Evolutionary conservation across 1,284 basidiomycete species (phyloP).

Genomic region (Sporisorium sorghi): DNA sequence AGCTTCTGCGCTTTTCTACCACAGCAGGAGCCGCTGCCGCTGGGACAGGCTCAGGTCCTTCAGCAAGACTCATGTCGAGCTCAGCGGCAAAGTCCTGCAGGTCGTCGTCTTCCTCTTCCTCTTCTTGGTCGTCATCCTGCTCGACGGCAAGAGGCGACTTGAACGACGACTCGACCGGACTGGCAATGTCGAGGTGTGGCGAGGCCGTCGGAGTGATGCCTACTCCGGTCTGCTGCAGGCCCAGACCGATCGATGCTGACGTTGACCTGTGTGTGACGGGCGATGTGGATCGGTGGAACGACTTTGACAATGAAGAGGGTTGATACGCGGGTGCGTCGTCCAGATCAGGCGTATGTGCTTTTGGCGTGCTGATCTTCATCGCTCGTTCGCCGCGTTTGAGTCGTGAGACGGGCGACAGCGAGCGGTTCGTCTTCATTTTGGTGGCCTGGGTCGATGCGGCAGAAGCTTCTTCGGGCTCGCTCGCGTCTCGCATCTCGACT

Average conservation of each 20-base stretch:
- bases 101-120: slow-evolving; percentile 40
- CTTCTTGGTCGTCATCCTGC: background rate
- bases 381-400: slow-evolving; percentile 19
- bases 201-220: slow-evolving; percentile 44
- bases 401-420: slow-evolving; percentile 33
- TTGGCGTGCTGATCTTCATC: slow-evolving; percentile 30
- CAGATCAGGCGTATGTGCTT: slow-evolving; percentile 37
- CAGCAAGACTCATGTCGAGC: slow-evolving; percentile 47
- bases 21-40: slow-evolving; percentile 3
- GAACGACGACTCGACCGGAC: slow-evolving; percentile 8
- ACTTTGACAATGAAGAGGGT: background rate
- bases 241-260: slow-evolving; percentile 37
- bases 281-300: slow-evolving; percentile 4
- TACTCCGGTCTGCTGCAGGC: slow-evolving; percentile 31
- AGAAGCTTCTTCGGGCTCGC: slow-evolving; percentile 6
- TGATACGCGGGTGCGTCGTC: background rate
- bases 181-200: slow-evolving; percentile 25
- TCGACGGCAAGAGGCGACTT: slow-evolving; percentile 4
- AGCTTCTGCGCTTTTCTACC: slow-evolving; percentile 29
- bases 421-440: slow-evolving; percentile 2
- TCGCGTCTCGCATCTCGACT: slow-evolving; percentile 22
- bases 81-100: slow-evolving; percentile 51
- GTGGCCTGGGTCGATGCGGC: too few species aligned
- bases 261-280: background rate
- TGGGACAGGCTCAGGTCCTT: slow-evolving; percentile 19